Evolutionary conservation across 441 rosid genomes (phyloP), one percentile per base, ranked within the genome.

Genomic region (Erodium moschatum): DNA sequence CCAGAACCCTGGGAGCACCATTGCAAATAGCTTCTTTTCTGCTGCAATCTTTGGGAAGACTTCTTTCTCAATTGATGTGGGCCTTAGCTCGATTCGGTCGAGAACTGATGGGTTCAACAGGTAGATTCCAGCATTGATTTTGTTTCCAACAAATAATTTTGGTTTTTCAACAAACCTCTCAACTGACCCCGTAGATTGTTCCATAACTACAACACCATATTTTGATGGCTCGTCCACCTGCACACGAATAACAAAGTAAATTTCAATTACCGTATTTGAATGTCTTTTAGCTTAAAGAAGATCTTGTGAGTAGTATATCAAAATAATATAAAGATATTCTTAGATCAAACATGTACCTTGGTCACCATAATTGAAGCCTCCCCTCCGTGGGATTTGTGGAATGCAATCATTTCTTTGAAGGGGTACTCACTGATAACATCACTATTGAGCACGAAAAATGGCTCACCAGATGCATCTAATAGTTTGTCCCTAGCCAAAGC

Each of bases 331-430:
- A 11, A 46, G 52, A 46, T 46, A 46, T 46, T 12, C 15, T 11
- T 3, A 13, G 15, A 46, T 11, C 52, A 5, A 46, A 46, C 52
- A 52, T 18, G 82, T 81, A 91, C 98, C 98, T 93, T 93, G 73
- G 98, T 93, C 35, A 93, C 98, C 98, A 93, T 91, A 6, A 93
- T 91, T 72, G 98, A 93, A 54, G 98, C 98, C 79, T 93, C 98
- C 40, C 97, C 97, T 46, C 97, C 96, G 60, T 93, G 98, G 72
- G 80, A 61, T 74, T 86, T 88, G 75, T 94, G 98, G 78, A 94
- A 94, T 71, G 78, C 91, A n/a, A 94, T 78, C 89, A 94, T 89
- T 70, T 88, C 87, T 74, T 78, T 77, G 68, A 94, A 85, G 1
- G 97, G 97, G 69, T 94, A 94, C 80, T 91, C 98, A 58, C 97